These are phyloP conservation scores for Lotus japonicus DNA, from an alignment of 306 rosid species.

Conservation along the genomic window DNA sequence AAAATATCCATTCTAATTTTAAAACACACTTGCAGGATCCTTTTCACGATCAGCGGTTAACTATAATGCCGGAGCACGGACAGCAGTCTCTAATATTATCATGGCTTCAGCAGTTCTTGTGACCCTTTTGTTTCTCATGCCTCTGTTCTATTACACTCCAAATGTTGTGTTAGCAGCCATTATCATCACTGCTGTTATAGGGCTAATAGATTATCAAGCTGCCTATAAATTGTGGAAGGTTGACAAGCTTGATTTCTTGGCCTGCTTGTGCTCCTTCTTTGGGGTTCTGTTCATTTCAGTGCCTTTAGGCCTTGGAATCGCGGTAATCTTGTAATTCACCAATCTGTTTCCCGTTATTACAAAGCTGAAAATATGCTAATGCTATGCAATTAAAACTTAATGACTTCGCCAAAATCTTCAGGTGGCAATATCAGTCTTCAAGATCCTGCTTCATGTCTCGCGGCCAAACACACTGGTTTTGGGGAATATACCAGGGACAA, in stretches of 20 bases:
- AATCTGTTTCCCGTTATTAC: neutral
- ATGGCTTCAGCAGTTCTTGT: constrained; percentile 92
- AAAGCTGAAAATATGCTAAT: neutral
- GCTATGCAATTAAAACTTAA: neutral
- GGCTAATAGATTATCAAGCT: constrained; percentile 72
- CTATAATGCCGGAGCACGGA: constrained; percentile 88
- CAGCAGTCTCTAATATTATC: constrained; percentile 75
- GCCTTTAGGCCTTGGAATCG: constrained; percentile 86
- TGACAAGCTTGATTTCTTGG: constrained; percentile 89
- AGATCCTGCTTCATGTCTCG: constrained; percentile 84
- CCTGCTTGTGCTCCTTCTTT: constrained; percentile 79
- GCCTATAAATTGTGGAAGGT: constrained; percentile 76
- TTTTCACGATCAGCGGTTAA: constrained; percentile 97
- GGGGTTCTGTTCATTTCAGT: constrained; percentile 96
- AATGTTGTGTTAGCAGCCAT: constrained; percentile 82
- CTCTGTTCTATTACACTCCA: constrained; percentile 87
- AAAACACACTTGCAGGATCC: constrained; percentile 58
- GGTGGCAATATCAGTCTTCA: constrained; percentile 94
- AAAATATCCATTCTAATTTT: neutral
- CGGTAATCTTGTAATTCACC: constrained; percentile 43
- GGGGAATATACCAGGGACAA: constrained; percentile 85
- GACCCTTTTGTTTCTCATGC: constrained; percentile 92
- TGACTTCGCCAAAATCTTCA: constrained; percentile 24
- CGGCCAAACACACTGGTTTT: constrained; percentile 78
- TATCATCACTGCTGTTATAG: constrained; percentile 89